Percentiles rank a stretch among this genome's conserved stretches.
These are phyloP conservation scores for Ophiostoma novo-ulmi DNA, from an alignment of 2,329 filamentous ascomycete species.

Conservation along the genomic window DNA sequence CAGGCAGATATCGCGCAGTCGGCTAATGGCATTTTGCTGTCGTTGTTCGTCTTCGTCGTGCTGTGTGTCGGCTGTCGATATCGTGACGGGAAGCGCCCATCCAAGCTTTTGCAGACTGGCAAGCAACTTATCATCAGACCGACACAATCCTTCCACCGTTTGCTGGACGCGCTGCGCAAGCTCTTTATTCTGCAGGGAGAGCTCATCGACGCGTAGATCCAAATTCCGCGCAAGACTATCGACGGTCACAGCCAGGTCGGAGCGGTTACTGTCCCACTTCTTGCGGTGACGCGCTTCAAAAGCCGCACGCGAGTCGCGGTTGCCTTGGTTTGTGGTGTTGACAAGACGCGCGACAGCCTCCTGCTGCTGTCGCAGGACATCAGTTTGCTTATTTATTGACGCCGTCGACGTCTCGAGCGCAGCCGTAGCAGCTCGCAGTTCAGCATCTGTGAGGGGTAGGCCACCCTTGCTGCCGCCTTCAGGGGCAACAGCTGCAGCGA, in stretches of 20 bases:
- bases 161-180: slow-evolving; percentile 44
- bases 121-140: slow-evolving; percentile 61
- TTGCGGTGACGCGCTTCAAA: slow-evolving; percentile 36
- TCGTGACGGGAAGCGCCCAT: slow-evolving; percentile 51
- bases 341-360: slow-evolving; percentile 53
- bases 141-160: slow-evolving; percentile 47
- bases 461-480: slow-evolving; percentile 27
- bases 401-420: slow-evolving; percentile 61
- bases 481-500: slow-evolving; percentile 35
- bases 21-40: slow-evolving; percentile 49
- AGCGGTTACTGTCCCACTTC: slow-evolving; percentile 40
- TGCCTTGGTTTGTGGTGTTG: slow-evolving; percentile 37
- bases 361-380: slow-evolving; percentile 56
- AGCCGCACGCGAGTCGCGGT: slow-evolving; percentile 34
- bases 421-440: slow-evolving; percentile 56
- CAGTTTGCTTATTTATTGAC: slow-evolving; percentile 59
- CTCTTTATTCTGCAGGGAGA: slow-evolving; percentile 48
- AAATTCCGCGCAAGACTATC: slow-evolving; percentile 46
- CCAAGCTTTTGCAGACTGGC: slow-evolving; percentile 62
- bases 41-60: slow-evolving; percentile 37
- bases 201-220: slow-evolving; percentile 43
- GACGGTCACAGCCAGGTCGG: slow-evolving; percentile 42
- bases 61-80: not conserved
- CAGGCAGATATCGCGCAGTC: slow-evolving; percentile 55
- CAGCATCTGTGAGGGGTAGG: slow-evolving; percentile 52